A percentile compares a stretch with the other conserved stretches of the same genome.
Conservation (phyloP, 495 filamentous ascomycete species). For the Penicilliopsis zonata region DNA sequence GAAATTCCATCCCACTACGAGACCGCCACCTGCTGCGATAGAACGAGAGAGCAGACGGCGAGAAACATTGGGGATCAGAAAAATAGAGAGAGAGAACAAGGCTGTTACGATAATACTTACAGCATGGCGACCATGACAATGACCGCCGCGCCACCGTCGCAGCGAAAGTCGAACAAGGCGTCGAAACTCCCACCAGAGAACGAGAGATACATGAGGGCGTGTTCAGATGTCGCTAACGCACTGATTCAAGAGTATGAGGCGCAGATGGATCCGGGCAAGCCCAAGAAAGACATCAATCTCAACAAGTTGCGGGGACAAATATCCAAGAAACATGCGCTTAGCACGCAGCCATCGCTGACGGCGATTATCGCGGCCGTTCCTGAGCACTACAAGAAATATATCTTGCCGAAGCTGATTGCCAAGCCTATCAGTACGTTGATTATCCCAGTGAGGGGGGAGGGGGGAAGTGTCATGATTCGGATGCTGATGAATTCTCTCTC, state of each 20-base stretch:
- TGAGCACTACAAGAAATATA: slow-evolving; percentile 99
- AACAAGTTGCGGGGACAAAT: slow-evolving; percentile 80
- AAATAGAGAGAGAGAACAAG: too few relatives aligned
- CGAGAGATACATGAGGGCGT: slow-evolving; percentile 84
- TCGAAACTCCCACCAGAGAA: slow-evolving; percentile 76
- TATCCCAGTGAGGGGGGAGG: too few relatives aligned
- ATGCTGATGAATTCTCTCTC: not conserved
- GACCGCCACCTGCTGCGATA: slow-evolving; percentile 11
- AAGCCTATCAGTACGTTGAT: slow-evolving; percentile 73
- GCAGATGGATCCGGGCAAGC: slow-evolving; percentile 53
- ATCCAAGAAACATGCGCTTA: slow-evolving; percentile 80
- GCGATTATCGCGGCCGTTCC: slow-evolving; percentile 96
- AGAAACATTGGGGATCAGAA: slow-evolving; percentile 1
- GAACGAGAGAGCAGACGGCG: slow-evolving; percentile 4
- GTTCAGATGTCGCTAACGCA: slow-evolving; percentile 85
- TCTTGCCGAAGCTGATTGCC: slow-evolving; percentile 85
- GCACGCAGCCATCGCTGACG: slow-evolving; percentile 77
- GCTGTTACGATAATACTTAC: slow-evolving; percentile 5
- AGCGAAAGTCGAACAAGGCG: slow-evolving; percentile 49
- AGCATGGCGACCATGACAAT: slow-evolving; percentile 53
- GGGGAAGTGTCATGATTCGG: not conserved
- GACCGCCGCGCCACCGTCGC: slow-evolving; percentile 40
- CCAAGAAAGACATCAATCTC: slow-evolving; percentile 80
- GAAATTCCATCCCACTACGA: not conserved
- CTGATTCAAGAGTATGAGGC: slow-evolving; percentile 89